A percentile compares a stretch with the other conserved stretches of the same genome.
Evolutionary conservation across 192 early-diverging fungal species (phyloP).

Genomic region (Umbelopsis ramanniana): DNA sequence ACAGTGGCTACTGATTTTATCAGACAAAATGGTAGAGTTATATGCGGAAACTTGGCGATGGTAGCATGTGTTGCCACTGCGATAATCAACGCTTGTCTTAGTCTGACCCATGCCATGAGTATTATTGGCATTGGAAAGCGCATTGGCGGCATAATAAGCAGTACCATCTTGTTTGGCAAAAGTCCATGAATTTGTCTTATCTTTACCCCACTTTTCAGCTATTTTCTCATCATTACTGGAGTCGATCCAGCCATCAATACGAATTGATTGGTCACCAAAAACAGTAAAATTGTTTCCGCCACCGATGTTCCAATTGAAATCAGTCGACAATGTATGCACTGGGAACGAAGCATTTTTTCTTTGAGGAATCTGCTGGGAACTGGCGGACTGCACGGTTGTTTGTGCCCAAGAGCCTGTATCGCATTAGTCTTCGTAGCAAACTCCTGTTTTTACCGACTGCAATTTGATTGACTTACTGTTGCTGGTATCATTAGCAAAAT

Average conservation of each 20-base stretch:
- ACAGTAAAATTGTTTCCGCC: conserved; percentile 18
- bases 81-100: conserved; percentile 6
- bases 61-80: conserved; percentile 12
- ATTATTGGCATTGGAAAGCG: conserved; percentile 1
- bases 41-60: neutral
- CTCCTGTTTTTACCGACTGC: neutral
- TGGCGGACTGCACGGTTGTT: neutral
- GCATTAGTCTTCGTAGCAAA: neutral
- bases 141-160: conserved; percentile 19
- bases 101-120: neutral
- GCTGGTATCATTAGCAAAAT: conserved; percentile 15
- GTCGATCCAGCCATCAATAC: conserved; percentile 14
- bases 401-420: conserved; percentile 18
- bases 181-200: neutral
- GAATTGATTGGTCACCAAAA: conserved; percentile 20
- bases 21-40: conserved; percentile 15
- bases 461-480: neutral
- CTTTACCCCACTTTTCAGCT: neutral
- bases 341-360: neutral
- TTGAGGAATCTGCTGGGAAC: neutral
- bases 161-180: conserved; percentile 16
- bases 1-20: conserved; percentile 12
- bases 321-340: neutral
- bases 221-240: neutral
- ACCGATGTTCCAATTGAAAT: conserved; percentile 2